Conservation (phyloP, 2,329 filamentous ascomycete genomes). For the Paracamarosporium sp. region DNA sequence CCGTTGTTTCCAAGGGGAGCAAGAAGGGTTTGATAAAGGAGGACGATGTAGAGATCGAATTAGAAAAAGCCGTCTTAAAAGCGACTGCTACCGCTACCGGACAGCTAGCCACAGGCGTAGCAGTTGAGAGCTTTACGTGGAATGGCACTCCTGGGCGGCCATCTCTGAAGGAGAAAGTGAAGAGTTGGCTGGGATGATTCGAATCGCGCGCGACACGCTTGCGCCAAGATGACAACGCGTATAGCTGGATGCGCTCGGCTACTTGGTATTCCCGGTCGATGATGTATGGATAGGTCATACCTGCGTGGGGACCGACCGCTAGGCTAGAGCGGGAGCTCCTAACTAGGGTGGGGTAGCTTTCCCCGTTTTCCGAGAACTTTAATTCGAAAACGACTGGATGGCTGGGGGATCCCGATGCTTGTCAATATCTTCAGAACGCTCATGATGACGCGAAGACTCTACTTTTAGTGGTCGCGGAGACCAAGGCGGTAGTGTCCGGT, state of each 20-base stretch:
- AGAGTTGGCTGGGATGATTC: constrained; percentile 25
- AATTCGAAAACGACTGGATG: not conserved
- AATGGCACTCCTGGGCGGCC: constrained; percentile 18
- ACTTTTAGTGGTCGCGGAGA: not conserved
- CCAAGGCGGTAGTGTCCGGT: not conserved
- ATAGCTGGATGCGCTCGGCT: no score
- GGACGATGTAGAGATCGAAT: constrained; percentile 28
- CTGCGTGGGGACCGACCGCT: not conserved
- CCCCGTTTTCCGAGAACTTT: constrained; percentile 5
- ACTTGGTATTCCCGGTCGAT: not conserved
- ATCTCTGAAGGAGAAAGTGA: constrained; percentile 30
- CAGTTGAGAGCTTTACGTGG: constrained; percentile 31
- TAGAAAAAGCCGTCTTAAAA: constrained; percentile 26
- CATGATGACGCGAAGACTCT: constrained; percentile 12
- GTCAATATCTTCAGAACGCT: not conserved
- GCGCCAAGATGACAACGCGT: not conserved
- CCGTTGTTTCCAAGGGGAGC: constrained; percentile 25
- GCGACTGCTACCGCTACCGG: constrained; percentile 14
- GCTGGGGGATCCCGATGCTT: not conserved
- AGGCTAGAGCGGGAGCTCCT: not conserved
- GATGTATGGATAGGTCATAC: not conserved
- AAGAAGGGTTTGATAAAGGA: constrained; percentile 24
- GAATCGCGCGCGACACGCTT: not conserved
- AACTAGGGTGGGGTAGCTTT: constrained; percentile 7
- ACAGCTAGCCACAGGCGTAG: constrained; percentile 12